Percentiles rank a stretch among this genome's conserved stretches.
Evolutionary conservation across 2,329 filamentous ascomycete genomes (phyloP).

Genomic region (Colletotrichum lindemuthianum): DNA sequence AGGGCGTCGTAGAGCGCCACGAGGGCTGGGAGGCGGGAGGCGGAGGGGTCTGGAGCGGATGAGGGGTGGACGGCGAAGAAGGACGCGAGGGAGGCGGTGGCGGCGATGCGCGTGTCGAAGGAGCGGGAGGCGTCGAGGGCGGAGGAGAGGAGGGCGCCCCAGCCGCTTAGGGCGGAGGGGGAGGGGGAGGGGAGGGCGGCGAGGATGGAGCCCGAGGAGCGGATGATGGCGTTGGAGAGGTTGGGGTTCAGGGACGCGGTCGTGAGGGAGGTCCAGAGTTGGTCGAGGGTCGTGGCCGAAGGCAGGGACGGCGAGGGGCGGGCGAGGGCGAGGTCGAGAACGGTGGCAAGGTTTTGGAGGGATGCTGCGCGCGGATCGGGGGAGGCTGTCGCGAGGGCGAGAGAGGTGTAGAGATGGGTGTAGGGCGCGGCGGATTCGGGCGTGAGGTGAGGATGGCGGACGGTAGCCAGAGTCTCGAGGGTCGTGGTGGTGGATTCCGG

Average conservation of each 20-base stretch:
- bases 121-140: constrained; percentile 51
- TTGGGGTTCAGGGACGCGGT: constrained; percentile 55
- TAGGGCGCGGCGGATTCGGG: constrained; percentile 41
- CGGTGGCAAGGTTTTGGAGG: constrained; percentile 56
- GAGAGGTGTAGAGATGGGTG: constrained; percentile 54
- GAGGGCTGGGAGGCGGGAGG: constrained; percentile 63
- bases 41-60: constrained; percentile 39
- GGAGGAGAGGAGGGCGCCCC: constrained; percentile 60
- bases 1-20: constrained; percentile 79
- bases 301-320: constrained; percentile 44
- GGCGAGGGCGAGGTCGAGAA: constrained; percentile 54
- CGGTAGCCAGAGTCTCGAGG: constrained; percentile 50
- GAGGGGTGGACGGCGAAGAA: constrained; percentile 52
- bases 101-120: constrained; percentile 73
- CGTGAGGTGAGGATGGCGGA: constrained; percentile 41
- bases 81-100: constrained; percentile 63
- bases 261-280: constrained; percentile 53
- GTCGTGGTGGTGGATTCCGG: constrained; percentile 50
- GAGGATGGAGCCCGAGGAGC: constrained; percentile 57
- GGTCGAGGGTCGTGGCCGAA: constrained; percentile 44
- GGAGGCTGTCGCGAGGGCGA: constrained; percentile 49
- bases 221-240: constrained; percentile 60
- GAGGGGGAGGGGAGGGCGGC: constrained; percentile 45
- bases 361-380: constrained; percentile 59
- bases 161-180: constrained; percentile 45